Base-by-base conservation (phyloP, 257 asterid species). In the Striga asiatica region DNA sequence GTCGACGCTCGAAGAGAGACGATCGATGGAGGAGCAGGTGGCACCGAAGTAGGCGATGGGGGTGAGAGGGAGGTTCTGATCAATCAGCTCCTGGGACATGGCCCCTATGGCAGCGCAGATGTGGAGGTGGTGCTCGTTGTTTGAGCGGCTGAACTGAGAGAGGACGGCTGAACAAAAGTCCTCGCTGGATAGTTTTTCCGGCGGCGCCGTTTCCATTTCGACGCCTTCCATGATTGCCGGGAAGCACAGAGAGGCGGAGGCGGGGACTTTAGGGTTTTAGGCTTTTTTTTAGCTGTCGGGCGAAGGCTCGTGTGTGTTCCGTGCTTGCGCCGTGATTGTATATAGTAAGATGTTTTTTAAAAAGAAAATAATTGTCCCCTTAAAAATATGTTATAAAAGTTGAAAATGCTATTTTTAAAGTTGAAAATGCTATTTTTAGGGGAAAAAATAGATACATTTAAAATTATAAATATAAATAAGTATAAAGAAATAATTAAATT, bases 11-110 rank as follows among this genome's bases (percentile, higher is more conserved):
- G 93, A 67, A 2, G 80, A 71, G 37, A 85, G 73, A 65, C 83
- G 76, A 39, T 77, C 76, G n/a, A 91, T 78, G 32, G 98, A 78
- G 35, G 88, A 77, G 54, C 83, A 84, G 2, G 97, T 79, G 60
- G 86, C 84, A 31, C 94, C 88, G 60, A 91, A 91, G 71, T 91
- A 91, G 17, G 89, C 38, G 38, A 79, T 14, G 19, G 89, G 83
- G 1, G 77, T 75, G 51, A 78, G 81, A 14, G 86, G 80, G 17
- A 69, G 72, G 64, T 68, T 71, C 31, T 78, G 85, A 58, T 91
- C 97, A 43, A 66, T 77, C 14, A 91, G 70, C 62, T 77, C 88
- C 76, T 82, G 98, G 0, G 95, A 66, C 72, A 84, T 82, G 72
- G 88, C 74, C 50, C 94, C 95, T 9, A 87, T 73, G 70, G 81